Percentiles rank a stretch among this genome's conserved stretches.
These are phyloP conservation scores for Plasmodium gonderi DNA, from an alignment of 169 alveolate species.

Conservation along the genomic window DNA sequence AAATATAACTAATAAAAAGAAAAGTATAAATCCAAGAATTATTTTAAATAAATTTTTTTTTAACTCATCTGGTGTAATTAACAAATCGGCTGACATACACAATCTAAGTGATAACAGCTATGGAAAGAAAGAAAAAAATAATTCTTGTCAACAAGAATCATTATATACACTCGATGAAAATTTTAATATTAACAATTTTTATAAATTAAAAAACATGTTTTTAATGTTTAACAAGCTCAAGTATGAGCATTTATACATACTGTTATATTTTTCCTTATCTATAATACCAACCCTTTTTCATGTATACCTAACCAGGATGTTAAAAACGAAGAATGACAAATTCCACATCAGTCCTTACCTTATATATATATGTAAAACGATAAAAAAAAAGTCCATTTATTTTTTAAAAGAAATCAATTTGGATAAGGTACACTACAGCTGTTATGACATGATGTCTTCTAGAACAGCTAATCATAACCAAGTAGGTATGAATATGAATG, in stretches of 20 bases:
- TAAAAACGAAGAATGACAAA: not conserved
- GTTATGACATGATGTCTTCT: not conserved
- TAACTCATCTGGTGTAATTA: not conserved
- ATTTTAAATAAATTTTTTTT: constrained; percentile 8
- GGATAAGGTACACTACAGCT: not conserved
- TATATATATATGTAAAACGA: constrained; percentile 8
- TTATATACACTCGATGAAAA: not conserved
- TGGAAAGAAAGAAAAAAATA: not conserved
- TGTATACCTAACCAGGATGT: constrained; percentile 16
- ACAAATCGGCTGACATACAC: not conserved
- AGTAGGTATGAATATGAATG: not conserved
- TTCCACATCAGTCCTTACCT: constrained; percentile 8
- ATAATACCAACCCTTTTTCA: constrained; percentile 37
- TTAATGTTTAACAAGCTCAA: constrained; percentile 15
- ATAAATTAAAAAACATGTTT: constrained; percentile 28
- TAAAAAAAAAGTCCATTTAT: not conserved
- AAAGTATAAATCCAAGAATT: not conserved
- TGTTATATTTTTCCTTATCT: constrained; percentile 47
- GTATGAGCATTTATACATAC: constrained; percentile 37
- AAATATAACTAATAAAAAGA: not conserved
- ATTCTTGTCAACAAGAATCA: not conserved
- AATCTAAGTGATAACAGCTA: not conserved
- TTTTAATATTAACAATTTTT: constrained; percentile 13
- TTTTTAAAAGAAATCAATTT: not conserved
- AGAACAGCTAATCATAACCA: not conserved